These are phyloP conservation scores for Colletotrichum horii DNA, from an alignment of 2,329 filamentous ascomycete genomes.

Conservation along the genomic window DNA sequence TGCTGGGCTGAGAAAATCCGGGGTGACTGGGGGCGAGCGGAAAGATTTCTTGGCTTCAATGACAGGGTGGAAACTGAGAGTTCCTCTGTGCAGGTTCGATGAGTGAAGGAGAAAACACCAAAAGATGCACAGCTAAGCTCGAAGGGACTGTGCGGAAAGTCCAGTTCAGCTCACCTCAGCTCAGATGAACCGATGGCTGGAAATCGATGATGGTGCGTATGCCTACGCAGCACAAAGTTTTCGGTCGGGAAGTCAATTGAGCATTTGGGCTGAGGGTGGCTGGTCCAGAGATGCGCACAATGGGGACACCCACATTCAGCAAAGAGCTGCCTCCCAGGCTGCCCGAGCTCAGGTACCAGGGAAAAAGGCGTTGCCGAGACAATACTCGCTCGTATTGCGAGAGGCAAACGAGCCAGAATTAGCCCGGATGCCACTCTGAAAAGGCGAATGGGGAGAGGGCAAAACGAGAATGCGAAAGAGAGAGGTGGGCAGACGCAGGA, in stretches of 20 bases:
- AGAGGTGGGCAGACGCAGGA: slow-evolving; percentile 13
- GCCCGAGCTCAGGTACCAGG: not conserved
- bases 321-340: not conserved
- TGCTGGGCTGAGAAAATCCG: not conserved
- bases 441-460: not conserved
- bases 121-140: not conserved
- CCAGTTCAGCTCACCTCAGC: not conserved
- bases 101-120: not conserved
- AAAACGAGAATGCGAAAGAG: not conserved
- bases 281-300: not conserved
- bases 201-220: not conserved
- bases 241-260: not conserved
- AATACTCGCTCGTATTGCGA: not conserved
- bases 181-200: not conserved
- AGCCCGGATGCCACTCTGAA: not conserved
- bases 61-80: not conserved
- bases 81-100: not conserved
- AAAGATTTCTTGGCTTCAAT: not conserved
- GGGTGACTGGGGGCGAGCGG: slow-evolving; percentile 2
- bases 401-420: not conserved
- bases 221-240: not conserved
- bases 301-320: not conserved
- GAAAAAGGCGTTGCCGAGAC: not conserved
- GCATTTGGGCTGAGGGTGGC: not conserved
- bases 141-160: not conserved